These are phyloP conservation scores for Byssochlamys sp. DNA, from an alignment of 2,329 filamentous ascomycete genomes.

Conservation along the genomic window DNA sequence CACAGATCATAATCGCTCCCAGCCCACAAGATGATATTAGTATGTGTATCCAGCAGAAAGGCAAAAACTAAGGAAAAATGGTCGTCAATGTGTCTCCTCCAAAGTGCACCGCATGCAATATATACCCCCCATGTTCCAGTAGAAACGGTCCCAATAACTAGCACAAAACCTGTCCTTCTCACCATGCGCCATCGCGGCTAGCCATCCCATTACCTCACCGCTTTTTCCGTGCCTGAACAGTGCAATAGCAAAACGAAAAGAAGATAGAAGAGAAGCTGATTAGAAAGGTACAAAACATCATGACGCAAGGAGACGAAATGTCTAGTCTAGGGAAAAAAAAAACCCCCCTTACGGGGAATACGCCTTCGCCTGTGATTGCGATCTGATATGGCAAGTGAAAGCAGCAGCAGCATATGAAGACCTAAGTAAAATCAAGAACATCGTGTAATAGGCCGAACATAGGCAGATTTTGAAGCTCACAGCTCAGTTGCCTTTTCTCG, in stretches of 20 bases:
- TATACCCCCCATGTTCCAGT: background rate
- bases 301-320: background rate
- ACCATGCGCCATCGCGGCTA: background rate
- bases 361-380: background rate
- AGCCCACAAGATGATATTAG: background rate
- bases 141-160: background rate
- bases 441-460: background rate
- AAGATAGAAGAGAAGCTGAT: background rate
- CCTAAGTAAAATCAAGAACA: background rate
- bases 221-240: background rate
- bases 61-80: background rate
- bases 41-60: background rate
- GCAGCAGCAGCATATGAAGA: background rate
- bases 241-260: background rate
- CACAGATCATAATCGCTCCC: background rate
- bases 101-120: background rate
- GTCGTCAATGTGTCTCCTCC: background rate
- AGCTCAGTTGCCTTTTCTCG: slow-evolving; percentile 67
- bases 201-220: background rate
- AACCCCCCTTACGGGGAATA: background rate
- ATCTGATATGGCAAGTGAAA: background rate
- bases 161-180: background rate
- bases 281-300: background rate
- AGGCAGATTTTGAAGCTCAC: slow-evolving; percentile 2
- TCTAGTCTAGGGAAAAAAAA: background rate